phyloP scores from a whole-genome alignment of 306 rosid species.

The Sphenostylis stenocarpa region DNA sequence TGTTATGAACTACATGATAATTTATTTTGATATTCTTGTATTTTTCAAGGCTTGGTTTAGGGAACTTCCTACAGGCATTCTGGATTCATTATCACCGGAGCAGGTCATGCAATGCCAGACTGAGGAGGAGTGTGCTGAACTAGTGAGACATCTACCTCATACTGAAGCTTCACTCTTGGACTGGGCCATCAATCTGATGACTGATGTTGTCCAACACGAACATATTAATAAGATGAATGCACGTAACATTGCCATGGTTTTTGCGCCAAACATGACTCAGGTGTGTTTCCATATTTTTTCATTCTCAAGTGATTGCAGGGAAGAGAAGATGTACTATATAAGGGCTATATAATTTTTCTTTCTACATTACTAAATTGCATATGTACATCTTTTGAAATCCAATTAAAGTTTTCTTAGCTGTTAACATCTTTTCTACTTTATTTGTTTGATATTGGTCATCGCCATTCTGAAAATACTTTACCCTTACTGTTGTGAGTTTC shows the following conservation, averaged over 20 bases:
- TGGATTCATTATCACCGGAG: constrained; percentile 74
- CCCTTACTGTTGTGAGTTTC: neutral
- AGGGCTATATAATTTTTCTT: neutral
- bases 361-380: neutral
- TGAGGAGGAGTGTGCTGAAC: constrained; percentile 71
- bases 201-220: constrained; percentile 83
- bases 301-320: neutral
- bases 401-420: neutral
- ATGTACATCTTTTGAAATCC: neutral
- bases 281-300: constrained; percentile 37
- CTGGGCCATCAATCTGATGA: constrained; percentile 94
- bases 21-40: constrained; percentile 31
- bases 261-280: constrained; percentile 98
- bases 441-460: neutral
- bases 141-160: constrained; percentile 60
- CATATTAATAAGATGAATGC: constrained; percentile 88
- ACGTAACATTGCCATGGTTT: constrained; percentile 88
- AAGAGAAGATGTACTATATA: neutral
- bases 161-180: constrained; percentile 81
- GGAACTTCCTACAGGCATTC: constrained; percentile 76
- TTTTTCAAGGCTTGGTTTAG: constrained; percentile 84
- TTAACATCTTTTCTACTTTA: neutral
- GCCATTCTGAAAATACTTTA: neutral
- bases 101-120: constrained; percentile 78
- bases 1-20: neutral